Evolutionary conservation across 2,329 filamentous ascomycete species (phyloP).

Genomic region (Colletotrichum scovillei): DNA sequence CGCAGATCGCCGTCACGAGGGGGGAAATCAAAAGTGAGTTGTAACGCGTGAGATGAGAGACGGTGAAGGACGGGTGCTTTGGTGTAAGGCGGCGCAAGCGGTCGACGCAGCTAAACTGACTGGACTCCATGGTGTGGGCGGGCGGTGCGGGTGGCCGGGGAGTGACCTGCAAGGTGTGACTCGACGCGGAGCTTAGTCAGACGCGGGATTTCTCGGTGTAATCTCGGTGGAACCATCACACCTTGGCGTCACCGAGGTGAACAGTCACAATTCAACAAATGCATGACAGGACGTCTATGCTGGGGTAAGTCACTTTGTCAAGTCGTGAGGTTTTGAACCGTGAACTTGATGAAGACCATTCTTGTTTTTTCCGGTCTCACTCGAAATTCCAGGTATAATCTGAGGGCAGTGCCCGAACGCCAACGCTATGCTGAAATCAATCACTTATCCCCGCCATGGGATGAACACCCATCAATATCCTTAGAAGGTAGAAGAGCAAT

Average conservation of each 20-base stretch:
- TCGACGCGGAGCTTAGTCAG: constrained; percentile 25
- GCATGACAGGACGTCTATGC: background rate
- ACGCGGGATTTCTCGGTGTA: constrained; percentile 9
- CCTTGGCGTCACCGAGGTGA: background rate
- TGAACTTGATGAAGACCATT: background rate
- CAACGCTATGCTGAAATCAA: constrained; percentile 33
- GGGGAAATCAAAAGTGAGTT: background rate
- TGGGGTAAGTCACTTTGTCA: background rate
- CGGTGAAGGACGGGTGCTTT: constrained; percentile 6
- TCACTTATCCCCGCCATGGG: background rate
- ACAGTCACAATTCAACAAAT: background rate
- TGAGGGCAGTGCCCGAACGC: constrained; percentile 26
- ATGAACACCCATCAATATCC: background rate
- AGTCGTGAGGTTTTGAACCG: background rate
- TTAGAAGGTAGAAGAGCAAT: background rate
- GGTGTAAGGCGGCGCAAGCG: background rate
- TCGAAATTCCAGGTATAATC: background rate
- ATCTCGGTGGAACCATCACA: background rate
- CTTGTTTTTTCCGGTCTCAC: background rate
- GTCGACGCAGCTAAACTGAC: background rate
- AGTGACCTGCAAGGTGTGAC: constrained; percentile 18
- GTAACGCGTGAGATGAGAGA: constrained; percentile 2
- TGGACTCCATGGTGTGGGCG: background rate
- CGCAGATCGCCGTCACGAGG: background rate
- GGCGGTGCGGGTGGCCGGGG: background rate